Evolutionary conservation across 1,139 yeast species (phyloP), one percentile per base, ranked within the genome.

Genomic region (Pichia sp.): DNA sequence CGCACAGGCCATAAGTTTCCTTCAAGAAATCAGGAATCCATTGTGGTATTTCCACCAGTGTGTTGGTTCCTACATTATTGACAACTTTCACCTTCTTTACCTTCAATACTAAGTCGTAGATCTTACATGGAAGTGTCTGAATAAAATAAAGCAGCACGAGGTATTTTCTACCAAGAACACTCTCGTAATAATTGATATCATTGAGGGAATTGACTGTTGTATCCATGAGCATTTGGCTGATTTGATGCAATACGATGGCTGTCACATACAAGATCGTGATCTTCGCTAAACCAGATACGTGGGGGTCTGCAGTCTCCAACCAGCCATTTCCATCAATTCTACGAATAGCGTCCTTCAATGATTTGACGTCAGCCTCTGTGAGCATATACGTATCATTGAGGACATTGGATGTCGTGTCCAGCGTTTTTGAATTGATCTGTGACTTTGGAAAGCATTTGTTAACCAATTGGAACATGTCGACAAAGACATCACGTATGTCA

Each of bases 101-200:
- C 5, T 14, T 32, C 10, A 13, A 30, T 1, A 42, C 22, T 13
- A 55, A 34, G 1, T 33, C 30, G 16, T 27, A 37, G 1, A 47
- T 3, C 17, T 56, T 52, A 1, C 34, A 12, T 1, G 67, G 67
- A 7, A 58, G 41, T 1, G 56, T 57, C 41, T 63, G 72, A 21
- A 60, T 19, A 3, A 60, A 48, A 37, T 62, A 64, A 12, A 43
- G 18, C 1, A 59, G 30, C 3, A 50, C 33, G 9, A 54, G 44
- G 39, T 56, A 56, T 29, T 47, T 45, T 3, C 46, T 51, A 9
- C 69, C 62, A 14, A 61, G 39, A 26, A 60, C 30, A 27, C 40
- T 13, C 40, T 53, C 56, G 48, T 52, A 53, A 38, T 62, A 63
- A 23, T 45, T 48, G 15, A 64, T 40, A 30, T 62, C 63, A 20